A percentile compares a stretch with the other conserved stretches of the same genome.
phyloP scores from a whole-genome alignment of 768 basidiomycete genomes.

The Rhodotorula taiwanensis region DNA sequence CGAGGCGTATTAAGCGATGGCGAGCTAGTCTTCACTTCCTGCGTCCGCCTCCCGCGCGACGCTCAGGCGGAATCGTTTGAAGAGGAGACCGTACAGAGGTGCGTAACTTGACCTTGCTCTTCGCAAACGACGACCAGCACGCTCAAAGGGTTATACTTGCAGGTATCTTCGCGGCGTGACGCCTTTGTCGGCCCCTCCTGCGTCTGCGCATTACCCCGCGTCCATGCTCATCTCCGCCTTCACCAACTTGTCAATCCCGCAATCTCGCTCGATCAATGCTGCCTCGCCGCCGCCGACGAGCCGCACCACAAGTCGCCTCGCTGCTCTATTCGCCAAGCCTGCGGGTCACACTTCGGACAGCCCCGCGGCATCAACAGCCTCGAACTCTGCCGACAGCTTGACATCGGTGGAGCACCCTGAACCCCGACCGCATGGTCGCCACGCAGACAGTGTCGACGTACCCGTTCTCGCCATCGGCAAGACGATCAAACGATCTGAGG shows the following conservation, averaged over 20 bases:
- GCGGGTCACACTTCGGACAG: constrained; percentile 43
- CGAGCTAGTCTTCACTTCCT: constrained; percentile 16
- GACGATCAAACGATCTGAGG: constrained; percentile 7
- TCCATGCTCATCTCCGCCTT: constrained; percentile 9
- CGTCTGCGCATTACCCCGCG: constrained; percentile 10
- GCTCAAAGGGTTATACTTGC: constrained; percentile 36
- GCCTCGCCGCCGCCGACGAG: constrained; percentile 43
- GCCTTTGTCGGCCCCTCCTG: constrained; percentile 39
- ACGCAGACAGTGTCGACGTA: background rate
- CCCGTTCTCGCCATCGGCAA: constrained; percentile 36
- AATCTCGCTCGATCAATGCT: constrained; percentile 44
- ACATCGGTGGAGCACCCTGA: too few species aligned
- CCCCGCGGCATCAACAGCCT: constrained; percentile 47
- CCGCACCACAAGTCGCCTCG: constrained; percentile 39
- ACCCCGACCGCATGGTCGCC: background rate
- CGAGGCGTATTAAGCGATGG: constrained; percentile 52
- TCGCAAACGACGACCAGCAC: constrained; percentile 41
- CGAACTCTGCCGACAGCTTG: constrained; percentile 47
- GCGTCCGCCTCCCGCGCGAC: constrained; percentile 1
- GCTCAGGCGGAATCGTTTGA: constrained; percentile 48
- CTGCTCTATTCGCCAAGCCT: constrained; percentile 46
- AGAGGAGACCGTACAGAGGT: constrained; percentile 47
- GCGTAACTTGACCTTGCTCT: constrained; percentile 53
- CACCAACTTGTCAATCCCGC: constrained; percentile 34
- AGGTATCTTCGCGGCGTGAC: constrained; percentile 52